Evolutionary conservation across 805 yeast species (phyloP), one percentile per base, ranked within the genome.

Genomic region (Wickerhamiella dianesei): DNA sequence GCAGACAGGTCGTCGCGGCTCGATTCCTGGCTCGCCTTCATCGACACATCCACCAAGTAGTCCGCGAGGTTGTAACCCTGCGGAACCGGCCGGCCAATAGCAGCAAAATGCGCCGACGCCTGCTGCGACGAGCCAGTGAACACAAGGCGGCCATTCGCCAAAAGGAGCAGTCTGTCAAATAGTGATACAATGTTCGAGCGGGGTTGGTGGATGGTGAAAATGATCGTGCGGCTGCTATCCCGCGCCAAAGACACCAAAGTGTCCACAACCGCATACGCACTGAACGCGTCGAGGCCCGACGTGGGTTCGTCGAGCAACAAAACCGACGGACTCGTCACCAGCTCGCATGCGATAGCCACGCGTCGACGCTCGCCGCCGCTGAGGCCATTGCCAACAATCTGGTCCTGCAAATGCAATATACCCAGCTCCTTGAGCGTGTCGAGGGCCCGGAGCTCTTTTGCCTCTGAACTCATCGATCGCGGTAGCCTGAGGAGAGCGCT

Each of bases 151-250:
- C 98, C 97, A 52, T 82, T 82, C 21, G 95, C 81, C 45, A 92
- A 69, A 44, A 92, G 67, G 1, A 89, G 64, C 43, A 92, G 71
- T 56, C 80, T 80, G 59, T 89, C 96, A 63, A 92, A 92, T 48
- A 85, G 66, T 0, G 95, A 80, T 32, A 92, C 96, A 61, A 92
- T 89, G 59, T 92, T 92, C 48, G 96, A 84, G 59, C 98, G 74
- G 9, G 98, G 98, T 61, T 92, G 98, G 66, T 92, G 98, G 53
- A 92, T 92, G 0, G 98, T 86, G 61, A 92, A 82, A 1, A 92
- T 76, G 43, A 92, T 78, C 0, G 98, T 89, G 60, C 97, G 77
- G 50, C 82, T 79, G 62, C 80, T 83, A 56, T 79, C 81, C 48
- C 79, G 72, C 0, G 96, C 85, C 48, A 92, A 70, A 48, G 82